Base-by-base conservation (phyloP, 495 filamentous ascomycete genomes). In the Neurospora sp. region DNA sequence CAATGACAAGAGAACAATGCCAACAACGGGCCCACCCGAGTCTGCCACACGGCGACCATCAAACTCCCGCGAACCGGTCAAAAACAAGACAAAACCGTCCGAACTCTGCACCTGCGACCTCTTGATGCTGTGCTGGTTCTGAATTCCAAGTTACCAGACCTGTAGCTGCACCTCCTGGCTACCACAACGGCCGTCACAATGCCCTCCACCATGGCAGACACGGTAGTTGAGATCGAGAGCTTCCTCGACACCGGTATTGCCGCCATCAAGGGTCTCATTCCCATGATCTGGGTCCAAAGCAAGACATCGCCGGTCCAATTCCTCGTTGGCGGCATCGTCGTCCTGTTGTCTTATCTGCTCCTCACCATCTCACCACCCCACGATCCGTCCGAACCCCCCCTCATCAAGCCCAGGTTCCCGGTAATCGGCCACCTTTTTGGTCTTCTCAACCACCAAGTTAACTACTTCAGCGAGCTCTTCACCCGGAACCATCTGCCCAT, bases 241-340 rank as follows among this genome's bases (percentile, higher is more conserved):
- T n/a, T 76, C 10, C 42, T 79, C 48, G 43, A 74, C 19, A 69
- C 38, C 3, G 71, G 70, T 4, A 76, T 78, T 66, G 24, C 73
- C 2, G 74, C 74, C 2, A 37, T 79, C 59, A 78, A 74, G 69
- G 42, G 76, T 9, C 36, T 78, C 31, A 75, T 76, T 4, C 72
- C 76, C 39, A 69, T 77, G 39, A 59, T 79, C 1, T 79, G 78
- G 78, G 69, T 77, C 13, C 75, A 73, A 17, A 78, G 74, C 74
- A 76, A 73, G 17, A 70, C 59, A 0, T 76, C 78, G 0, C 75
- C 77, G 0, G 17, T 72, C 13, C 71, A 78, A 31, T 78, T 79
- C 36, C 70, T 78, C 43, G 34, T 79, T 2, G 75, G 72, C 4
- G 71, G 78, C 21, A 19, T 59, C 0, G 39, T 36, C 2, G 38